phyloP scores from a whole-genome alignment of 306 rosid genomes.

The Herpetospermum pedunculosum region DNA sequence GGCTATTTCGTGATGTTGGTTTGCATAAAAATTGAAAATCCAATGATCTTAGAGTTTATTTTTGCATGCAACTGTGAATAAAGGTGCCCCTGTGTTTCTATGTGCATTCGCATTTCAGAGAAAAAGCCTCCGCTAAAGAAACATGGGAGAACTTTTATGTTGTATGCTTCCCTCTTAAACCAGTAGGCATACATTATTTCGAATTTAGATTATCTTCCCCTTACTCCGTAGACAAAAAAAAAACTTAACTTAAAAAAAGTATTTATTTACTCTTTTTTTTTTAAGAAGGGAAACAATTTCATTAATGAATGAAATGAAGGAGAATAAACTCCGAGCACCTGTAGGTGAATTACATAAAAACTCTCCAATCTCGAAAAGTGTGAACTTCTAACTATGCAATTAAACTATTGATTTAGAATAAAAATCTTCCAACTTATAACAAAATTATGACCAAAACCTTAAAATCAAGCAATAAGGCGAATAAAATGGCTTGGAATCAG shows the following conservation, averaged over 20 bases:
- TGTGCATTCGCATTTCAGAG: constrained; percentile 55
- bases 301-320: too few species aligned
- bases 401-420: background rate
- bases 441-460: background rate
- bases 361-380: background rate
- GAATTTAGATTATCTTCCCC: background rate
- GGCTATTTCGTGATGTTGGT: constrained; percentile 33
- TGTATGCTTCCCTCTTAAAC: constrained; percentile 72
- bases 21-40: constrained; percentile 30
- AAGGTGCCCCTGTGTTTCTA: background rate
- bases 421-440: background rate
- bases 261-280: too few species aligned
- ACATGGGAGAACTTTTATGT: constrained; percentile 39
- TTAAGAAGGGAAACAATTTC: too few species aligned
- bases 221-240: background rate
- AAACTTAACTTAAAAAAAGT: background rate
- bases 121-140: constrained; percentile 71
- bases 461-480: background rate
- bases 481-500: background rate
- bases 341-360: too few species aligned
- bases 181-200: background rate
- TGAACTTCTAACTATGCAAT: background rate
- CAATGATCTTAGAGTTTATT: constrained; percentile 37
- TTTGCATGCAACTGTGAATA: background rate
- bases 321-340: too few species aligned